A percentile compares a stretch with the other conserved stretches of the same genome.
Conservation (phyloP, 1,139 yeast genomes). For the Blastobotrys petasosporus region DNA sequence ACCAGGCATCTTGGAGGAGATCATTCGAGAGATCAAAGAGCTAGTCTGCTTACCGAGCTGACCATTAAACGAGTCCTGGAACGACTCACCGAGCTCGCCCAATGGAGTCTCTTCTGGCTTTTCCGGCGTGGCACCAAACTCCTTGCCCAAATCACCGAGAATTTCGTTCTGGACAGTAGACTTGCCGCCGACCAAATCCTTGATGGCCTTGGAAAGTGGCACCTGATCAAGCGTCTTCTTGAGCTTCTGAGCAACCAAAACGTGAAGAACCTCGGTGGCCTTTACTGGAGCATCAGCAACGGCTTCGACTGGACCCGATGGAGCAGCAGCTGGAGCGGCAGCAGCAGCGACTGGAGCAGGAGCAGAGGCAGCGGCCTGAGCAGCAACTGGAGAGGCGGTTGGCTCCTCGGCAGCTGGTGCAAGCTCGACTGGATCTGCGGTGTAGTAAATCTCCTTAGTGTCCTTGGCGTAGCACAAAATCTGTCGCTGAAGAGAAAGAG, state of each 20-base stretch:
- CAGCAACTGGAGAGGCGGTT: conserved; percentile 33
- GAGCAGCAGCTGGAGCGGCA: conserved; percentile 54
- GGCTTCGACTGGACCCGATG: conserved; percentile 73
- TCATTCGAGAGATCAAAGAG: conserved; percentile 80
- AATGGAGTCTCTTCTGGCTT: conserved; percentile 98
- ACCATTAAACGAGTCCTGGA: conserved; percentile 87
- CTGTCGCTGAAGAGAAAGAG: conserved; percentile 92
- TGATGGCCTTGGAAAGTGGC: conserved; percentile 87
- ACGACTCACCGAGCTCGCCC: conserved; percentile 88
- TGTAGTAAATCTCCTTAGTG: conserved; percentile 91
- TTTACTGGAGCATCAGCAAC: conserved; percentile 85
- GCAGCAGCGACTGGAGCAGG: conserved; percentile 41
- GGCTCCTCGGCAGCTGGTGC: conserved; percentile 40
- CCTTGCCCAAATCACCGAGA: conserved; percentile 96
- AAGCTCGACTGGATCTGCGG: conserved; percentile 71
- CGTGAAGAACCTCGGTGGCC: conserved; percentile 77
- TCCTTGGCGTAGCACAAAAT: conserved; percentile 94
- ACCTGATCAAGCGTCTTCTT: conserved; percentile 84
- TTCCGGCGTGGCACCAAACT: conserved; percentile 95
- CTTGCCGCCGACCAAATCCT: conserved; percentile 96
- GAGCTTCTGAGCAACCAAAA: conserved; percentile 90
- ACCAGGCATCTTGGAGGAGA: conserved; percentile 98
- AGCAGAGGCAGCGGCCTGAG: conserved; percentile 37
- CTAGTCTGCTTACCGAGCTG: conserved; percentile 89
- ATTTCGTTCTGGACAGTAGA: conserved; percentile 98